Evolutionary conservation across 805 yeast species (phyloP), one percentile per base, ranked within the genome.

Genomic region (Brettanomyces naardenensis): DNA sequence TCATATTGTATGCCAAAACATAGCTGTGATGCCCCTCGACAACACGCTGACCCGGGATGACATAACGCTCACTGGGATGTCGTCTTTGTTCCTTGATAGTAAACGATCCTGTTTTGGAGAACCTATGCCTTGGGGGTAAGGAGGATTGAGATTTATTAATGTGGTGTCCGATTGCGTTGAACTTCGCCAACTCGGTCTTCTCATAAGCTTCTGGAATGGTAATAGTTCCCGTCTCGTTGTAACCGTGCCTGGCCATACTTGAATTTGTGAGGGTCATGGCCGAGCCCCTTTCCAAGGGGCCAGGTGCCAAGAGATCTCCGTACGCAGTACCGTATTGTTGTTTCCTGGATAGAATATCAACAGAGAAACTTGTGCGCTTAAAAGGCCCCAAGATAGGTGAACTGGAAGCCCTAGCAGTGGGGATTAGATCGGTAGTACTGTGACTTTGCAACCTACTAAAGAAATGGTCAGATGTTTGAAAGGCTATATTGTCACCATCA

Each of bases 1-100:
- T 71, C 97, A 92, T 90, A 58, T 90, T 88, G 59, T 92, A 94
- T 1, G 97, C 98, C 68, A 90, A 78, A 20, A 88, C 85, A 52
- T 81, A 92, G 58, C 89, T 92, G 36, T 78, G 87, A 54, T 92
- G 97, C 31, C 96, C 97, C 59, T 92, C 97, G 1, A 49, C 52
- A 6, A 58, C 49, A 6, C 49, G 40, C 41, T 53, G 56, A 2
- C 58, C 61, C 2, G 59, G 58, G 25, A 58, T 57, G 19, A 54
- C 52, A 31, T 54, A 54, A 31, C 40, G 31, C 45, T 53, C 39
- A 43, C 45, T 55, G 1, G 54, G 40, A 21, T 44, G 45, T 29
- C 49, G 47, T 36, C 46, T 43, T 14, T 47, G 47, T 3, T 41
- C 37, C 7, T 40, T 48, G 4, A 51, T 39, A 29, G 38, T 46